Base-by-base conservation (phyloP, 495 filamentous ascomycete species). In the Penicillium macrosclerotiorum region DNA sequence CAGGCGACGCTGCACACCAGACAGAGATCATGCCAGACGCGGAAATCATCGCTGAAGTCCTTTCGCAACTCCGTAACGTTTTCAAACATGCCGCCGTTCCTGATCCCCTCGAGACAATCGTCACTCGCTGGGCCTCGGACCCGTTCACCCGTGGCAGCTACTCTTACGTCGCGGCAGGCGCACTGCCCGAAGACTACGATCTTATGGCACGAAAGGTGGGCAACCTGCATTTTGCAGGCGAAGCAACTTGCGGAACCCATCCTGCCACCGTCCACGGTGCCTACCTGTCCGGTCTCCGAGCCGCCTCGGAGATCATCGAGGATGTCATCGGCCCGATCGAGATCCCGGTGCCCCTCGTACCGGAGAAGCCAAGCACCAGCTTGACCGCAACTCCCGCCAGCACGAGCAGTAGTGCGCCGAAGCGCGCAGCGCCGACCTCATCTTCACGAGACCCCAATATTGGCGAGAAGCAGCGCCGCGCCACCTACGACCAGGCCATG, bases 261-360 rank as follows among this genome's bases (percentile, higher is more conserved):
- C 93, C 93, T 7, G 93, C 93, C 20, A 97, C 93, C 4, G 93
- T 97, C 1, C 93, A 99, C 54, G 93, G 93, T 5, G 93, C 93
- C 5, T 99, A 96, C 63, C 80, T 99, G 16, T 94, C 90, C 6
- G 93, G 93, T 7, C 75, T 96, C 3, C 83, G 92, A 13, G 92
- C 87, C 3, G 93, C 94, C 3, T 79, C 87, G 13, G 90, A 97
- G 47, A 76, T 97, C 1, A 75, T 95, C 36, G 83, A 88, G 38
- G 65, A 82, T 7, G 75, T 95, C 54, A 62, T 90, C 34, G 94
- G 93, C 2, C 86, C 90, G 1, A 92, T 97, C 48, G 62, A 81
- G 20, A 67, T 95, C 7, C 84, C 88, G 6, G 70, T 66, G 12
- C 91, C 90, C 0, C 75, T 96, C 7, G 80, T 97, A 16, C 83